Conservation (phyloP, 305 asterid species). For the Lippia alba region DNA sequence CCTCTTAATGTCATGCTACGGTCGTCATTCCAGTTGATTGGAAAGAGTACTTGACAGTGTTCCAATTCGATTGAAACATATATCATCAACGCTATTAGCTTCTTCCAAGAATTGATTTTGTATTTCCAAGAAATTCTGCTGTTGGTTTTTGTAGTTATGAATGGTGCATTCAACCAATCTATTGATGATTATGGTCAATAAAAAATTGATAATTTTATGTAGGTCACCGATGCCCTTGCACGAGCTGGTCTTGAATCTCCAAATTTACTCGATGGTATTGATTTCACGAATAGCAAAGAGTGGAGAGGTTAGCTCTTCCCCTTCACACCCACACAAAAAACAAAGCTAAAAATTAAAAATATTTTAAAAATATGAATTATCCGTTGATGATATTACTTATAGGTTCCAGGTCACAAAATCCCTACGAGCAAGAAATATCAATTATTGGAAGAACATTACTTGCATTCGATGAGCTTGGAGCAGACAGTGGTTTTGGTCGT, state of each 20-base stretch:
- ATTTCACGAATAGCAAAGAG: slow-evolving; percentile 98
- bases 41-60: neutral
- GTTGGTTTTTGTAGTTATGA: slow-evolving; percentile 10
- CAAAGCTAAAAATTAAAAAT: too few relatives aligned
- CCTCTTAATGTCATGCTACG: neutral
- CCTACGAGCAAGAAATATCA: too few relatives aligned
- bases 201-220: slow-evolving; percentile 24
- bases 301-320: slow-evolving; percentile 76
- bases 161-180: slow-evolving; percentile 16
- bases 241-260: slow-evolving; percentile 98
- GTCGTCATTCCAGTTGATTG: neutral
- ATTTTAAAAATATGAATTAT: too few relatives aligned
- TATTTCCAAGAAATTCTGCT: neutral
- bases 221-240: slow-evolving; percentile 94
- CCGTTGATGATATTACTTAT: neutral
- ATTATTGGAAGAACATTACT: too few relatives aligned
- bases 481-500: too few relatives aligned
- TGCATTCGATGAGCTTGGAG: too few relatives aligned
- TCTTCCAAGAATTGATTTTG: neutral
- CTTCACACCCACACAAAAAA: too few relatives aligned
- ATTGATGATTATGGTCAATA: slow-evolving; percentile 11
- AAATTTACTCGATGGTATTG: slow-evolving; percentile 91
- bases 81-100: neutral
- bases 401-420: slow-evolving; percentile 94
- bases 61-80: neutral